Evolutionary conservation across 305 asterid genomes (phyloP), one percentile per base, ranked within the genome.

Genomic region (Rubia peregrina): DNA sequence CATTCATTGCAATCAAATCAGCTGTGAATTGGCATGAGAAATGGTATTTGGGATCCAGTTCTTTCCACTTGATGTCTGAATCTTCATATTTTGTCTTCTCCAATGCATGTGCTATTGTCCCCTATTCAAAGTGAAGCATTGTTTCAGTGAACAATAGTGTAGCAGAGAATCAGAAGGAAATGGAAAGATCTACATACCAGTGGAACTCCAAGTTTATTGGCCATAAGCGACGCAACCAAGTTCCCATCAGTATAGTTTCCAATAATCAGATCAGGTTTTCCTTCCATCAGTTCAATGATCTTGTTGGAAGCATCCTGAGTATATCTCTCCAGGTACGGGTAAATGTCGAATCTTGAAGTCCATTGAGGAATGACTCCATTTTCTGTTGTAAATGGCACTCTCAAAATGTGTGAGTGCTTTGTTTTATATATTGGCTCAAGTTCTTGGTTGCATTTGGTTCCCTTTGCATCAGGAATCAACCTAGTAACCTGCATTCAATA

Each of bases 51-150:
- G 89, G 65, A 61, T 93, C 97, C 0, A 87, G 76, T 67, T 92
- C 96, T 80, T 90, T 90, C 90, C 95, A 86, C 69, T 86, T 90
- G 73, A 87, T 75, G 79, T 93, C 98, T 6, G 97, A 90, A 74
- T 90, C 96, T 80, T 90, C 98, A 13, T 93, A 93, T 83, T 93
- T 93, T 43, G 98, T 90, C 86, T 90, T 93, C 90, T 93, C 98
- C 44, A 93, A 75, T 38, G 97, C 98, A 85, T 93, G 98, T 59
- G 97, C 98, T 71, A 90, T 90, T 38, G 97, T 93, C 76, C 94
- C 98, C 96, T 90, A 60, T 13, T 8, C 13, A 8, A 9, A 3
- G 19, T 41, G 16, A 16, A 67, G 61, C 26, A 2, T n/a, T 51
- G 51, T 12, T 67, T 51, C 14, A 14, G 57, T 46, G 16, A 51